Conservation (phyloP, 352 stramenopile genomes). For the Phytophthora pini region DNA sequence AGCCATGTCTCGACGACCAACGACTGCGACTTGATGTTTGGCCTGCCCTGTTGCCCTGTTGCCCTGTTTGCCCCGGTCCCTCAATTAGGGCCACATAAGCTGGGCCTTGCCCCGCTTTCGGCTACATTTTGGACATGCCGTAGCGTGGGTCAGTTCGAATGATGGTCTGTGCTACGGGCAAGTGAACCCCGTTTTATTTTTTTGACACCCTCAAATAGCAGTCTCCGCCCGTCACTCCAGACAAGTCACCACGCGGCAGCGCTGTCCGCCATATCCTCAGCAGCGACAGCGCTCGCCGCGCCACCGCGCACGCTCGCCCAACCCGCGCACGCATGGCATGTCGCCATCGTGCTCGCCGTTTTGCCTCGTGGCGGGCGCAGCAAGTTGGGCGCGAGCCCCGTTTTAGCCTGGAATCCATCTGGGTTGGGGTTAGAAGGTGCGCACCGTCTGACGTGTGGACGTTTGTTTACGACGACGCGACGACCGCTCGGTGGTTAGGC, state of each 20-base stretch:
- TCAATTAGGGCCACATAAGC: no score
- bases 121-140: constrained; percentile 15
- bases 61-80: constrained; percentile 18
- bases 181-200: constrained; percentile 17
- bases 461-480: constrained; percentile 44
- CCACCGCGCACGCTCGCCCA: constrained; percentile 4
- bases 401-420: constrained; percentile 41
- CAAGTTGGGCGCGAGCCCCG: constrained; percentile 11
- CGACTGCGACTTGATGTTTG: constrained; percentile 17
- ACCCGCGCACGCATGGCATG: constrained; percentile 30
- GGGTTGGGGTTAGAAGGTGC: constrained; percentile 30
- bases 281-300: constrained; percentile 3
- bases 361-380: constrained; percentile 5
- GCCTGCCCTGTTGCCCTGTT: background rate
- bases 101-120: background rate
- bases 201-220: constrained; percentile 1
- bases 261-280: background rate
- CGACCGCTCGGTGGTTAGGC: constrained; percentile 34
- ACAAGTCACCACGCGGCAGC: background rate
- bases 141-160: constrained; percentile 19
- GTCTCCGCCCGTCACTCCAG: constrained; percentile 6
- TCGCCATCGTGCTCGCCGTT: constrained; percentile 30
- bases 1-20: constrained; percentile 36
- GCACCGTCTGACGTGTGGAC: constrained; percentile 42
- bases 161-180: constrained; percentile 16